Evolutionary conservation across 192 early-diverging fungal genomes (phyloP), one percentile per base, ranked within the genome.

Genomic region (Phycomyces blakesleeanus): DNA sequence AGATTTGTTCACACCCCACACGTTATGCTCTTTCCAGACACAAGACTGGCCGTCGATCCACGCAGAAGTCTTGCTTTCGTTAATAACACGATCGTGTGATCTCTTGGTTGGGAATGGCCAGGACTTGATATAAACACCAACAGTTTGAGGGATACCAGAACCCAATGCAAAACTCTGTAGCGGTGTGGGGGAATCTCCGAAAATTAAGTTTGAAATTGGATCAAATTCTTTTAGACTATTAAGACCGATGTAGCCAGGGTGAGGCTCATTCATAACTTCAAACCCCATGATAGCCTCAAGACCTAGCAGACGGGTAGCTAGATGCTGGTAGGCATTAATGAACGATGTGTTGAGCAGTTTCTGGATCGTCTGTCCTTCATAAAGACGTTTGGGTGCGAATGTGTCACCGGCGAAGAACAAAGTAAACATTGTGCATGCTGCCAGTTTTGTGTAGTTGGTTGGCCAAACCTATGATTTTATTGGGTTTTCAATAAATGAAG

Each of bases 381-480:
- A 89, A 38, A 24, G 81, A n/a, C 75, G 71, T 0, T 81, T 68
- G 0, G 91, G 90, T 9, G 89, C 89, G 78, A 92, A 91, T 8
- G 80, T 84, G 24, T 86, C 76, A 12, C 91, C 91, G 8, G 76
- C 90, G 69, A 86, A 93, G 62, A 93, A 93, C 4, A 93, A 65
- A 0, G 92, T 90, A 61, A 94, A 93, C 90, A 94, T 92, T 5
- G 91, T 92, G 21, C 86, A 81, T 18, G 81, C 82, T 5, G 90
- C 92, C 15, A 92, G 78, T 64, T 94, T 94, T 8, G 85, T 86
- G 63, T 94, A 93, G 74, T 94, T 94, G 51, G 92, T 93, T 0
- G 92, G 91, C 91, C 92, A 94, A 8, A 87, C 80, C 81, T 84
- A 24, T 81, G 78, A 25, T 75, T 51, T 15, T 8, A 63, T 40